Conservation (phyloP, 257 asterid species). For the Anisodus tanguticus region DNA sequence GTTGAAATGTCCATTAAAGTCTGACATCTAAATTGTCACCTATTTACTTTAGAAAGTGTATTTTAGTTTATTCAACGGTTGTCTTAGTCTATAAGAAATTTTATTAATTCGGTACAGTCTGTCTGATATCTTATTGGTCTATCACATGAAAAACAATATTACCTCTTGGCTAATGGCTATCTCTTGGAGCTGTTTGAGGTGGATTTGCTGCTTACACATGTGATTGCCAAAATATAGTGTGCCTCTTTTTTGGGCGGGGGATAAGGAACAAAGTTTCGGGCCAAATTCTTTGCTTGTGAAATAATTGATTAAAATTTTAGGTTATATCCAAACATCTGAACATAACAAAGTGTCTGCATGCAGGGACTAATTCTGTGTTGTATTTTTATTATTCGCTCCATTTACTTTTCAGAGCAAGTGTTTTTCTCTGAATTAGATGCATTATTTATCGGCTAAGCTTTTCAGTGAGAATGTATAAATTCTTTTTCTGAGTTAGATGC, state of each 20-base stretch:
- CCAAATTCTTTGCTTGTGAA: neutral
- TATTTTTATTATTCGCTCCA: constrained; percentile 13
- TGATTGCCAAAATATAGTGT: constrained; percentile 14
- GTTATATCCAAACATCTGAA: neutral
- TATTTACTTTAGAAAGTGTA: neutral
- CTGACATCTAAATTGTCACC: neutral
- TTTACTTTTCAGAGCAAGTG: neutral
- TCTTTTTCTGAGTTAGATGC: neutral
- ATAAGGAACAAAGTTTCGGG: neutral
- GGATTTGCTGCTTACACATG: constrained; percentile 14
- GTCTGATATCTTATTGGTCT: neutral
- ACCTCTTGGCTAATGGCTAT: constrained; percentile 10
- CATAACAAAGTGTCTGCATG: neutral
- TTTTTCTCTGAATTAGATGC: neutral
- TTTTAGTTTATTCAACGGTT: neutral
- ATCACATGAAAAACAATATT: neutral
- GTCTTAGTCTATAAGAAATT: neutral
- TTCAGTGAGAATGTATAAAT: neutral
- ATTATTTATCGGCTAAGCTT: neutral
- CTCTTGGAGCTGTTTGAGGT: constrained; percentile 8
- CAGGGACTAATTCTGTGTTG: constrained; percentile 18
- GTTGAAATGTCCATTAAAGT: neutral
- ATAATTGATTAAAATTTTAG: neutral
- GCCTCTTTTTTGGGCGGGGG: neutral
- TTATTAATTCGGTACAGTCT: neutral